A percentile compares a stretch with the other conserved stretches of the same genome.
Evolutionary conservation across 768 basidiomycete genomes (phyloP).

Genomic region (Holtermanniella nyarrowii): DNA sequence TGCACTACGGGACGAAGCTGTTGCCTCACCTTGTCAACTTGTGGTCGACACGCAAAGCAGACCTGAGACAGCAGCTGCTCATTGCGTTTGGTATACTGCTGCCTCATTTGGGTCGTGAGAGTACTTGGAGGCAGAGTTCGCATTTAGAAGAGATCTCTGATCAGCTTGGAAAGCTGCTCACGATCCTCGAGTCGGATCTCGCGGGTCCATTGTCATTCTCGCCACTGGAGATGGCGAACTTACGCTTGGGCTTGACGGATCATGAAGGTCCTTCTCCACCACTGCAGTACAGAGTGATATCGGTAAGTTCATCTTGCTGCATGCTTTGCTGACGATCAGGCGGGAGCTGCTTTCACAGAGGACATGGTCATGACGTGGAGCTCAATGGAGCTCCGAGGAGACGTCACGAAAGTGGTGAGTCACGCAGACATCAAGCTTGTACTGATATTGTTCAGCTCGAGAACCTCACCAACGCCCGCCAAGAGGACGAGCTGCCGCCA

Average conservation of each 20-base stretch:
- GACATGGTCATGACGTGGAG: constrained; percentile 69
- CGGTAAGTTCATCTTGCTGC: constrained; percentile 1
- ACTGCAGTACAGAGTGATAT: constrained; percentile 6
- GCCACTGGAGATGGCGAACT: constrained; percentile 54
- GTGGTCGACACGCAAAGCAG: constrained; percentile 69
- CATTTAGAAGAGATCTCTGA: constrained; percentile 43
- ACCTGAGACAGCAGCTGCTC: constrained; percentile 67
- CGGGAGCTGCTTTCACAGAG: constrained; percentile 61
- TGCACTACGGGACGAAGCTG: constrained; percentile 51
- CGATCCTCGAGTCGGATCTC: background rate
- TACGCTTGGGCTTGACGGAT: no score
- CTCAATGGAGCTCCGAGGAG: constrained; percentile 66
- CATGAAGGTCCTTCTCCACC: no score
- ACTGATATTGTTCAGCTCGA: no score
- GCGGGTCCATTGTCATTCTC: constrained; percentile 46
- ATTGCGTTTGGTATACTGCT: constrained; percentile 62
- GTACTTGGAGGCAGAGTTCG: background rate
- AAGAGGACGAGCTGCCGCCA: constrained; percentile 2
- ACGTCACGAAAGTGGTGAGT: constrained; percentile 59
- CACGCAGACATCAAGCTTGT: no score
- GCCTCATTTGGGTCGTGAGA: constrained; percentile 52
- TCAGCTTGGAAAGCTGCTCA: constrained; percentile 47
- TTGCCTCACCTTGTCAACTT: constrained; percentile 59
- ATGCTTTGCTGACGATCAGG: constrained; percentile 33
- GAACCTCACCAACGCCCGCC: no score